Conservation (phyloP, 1,284 basidiomycete genomes). For the Sanghuangporus weigelae region DNA sequence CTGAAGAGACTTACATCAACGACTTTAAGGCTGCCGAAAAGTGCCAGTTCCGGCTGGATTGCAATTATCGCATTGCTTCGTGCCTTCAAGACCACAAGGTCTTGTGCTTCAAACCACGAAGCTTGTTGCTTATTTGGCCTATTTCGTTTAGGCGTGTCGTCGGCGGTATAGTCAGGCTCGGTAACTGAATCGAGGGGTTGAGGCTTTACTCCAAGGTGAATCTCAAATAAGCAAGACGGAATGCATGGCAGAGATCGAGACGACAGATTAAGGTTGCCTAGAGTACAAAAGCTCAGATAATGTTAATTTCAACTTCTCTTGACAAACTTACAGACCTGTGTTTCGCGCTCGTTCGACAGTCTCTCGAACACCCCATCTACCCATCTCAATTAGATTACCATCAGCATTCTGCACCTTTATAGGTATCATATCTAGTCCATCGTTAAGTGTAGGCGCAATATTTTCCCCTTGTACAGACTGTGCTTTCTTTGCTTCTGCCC, state of each 20-base stretch:
- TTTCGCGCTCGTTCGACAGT: slow-evolving; percentile 70
- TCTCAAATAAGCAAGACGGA: slow-evolving; percentile 73
- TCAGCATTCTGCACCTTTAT: slow-evolving; percentile 27
- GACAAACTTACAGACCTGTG: slow-evolving; percentile 49
- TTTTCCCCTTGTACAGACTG: slow-evolving; percentile 15
- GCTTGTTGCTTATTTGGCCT: slow-evolving; percentile 33
- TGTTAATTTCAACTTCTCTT: background rate
- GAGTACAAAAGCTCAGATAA: slow-evolving; percentile 20
- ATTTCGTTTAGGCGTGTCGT: slow-evolving; percentile 28
- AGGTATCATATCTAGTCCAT: slow-evolving; percentile 45
- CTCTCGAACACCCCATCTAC: slow-evolving; percentile 65
- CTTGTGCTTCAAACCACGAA: slow-evolving; percentile 75
- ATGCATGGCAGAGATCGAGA: slow-evolving; percentile 64
- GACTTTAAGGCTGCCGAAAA: slow-evolving; percentile 74
- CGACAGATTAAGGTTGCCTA: slow-evolving; percentile 61
- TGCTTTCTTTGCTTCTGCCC: slow-evolving; percentile 68
- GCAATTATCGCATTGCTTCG: slow-evolving; percentile 74
- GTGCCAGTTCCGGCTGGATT: slow-evolving; percentile 71
- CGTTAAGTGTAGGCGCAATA: slow-evolving; percentile 24
- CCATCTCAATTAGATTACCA: slow-evolving; percentile 53
- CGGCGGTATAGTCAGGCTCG: slow-evolving; percentile 52
- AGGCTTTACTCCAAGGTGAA: slow-evolving; percentile 68
- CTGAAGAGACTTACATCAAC: slow-evolving; percentile 52
- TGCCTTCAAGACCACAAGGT: slow-evolving; percentile 65
- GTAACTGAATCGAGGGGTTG: slow-evolving; percentile 54